Conservation (phyloP, 2,329 filamentous ascomycete species). For the Tolypocladium endophyticum region DNA sequence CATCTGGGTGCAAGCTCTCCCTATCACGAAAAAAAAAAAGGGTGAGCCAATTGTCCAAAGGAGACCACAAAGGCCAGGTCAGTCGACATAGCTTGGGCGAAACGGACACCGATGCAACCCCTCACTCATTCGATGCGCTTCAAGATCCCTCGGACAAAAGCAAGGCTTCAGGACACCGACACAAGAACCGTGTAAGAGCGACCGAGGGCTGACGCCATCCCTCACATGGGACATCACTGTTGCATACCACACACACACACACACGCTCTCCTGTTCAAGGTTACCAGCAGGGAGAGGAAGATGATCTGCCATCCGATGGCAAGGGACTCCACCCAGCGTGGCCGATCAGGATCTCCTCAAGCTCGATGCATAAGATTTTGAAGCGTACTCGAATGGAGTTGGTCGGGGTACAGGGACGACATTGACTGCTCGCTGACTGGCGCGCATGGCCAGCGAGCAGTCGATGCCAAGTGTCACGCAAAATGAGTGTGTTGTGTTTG, state of each 20-base stretch:
- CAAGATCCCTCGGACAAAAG: neutral
- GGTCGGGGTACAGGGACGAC: neutral
- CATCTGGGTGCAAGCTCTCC: neutral
- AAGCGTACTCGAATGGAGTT: neutral
- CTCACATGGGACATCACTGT: neutral
- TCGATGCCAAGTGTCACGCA: neutral
- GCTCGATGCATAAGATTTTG: neutral
- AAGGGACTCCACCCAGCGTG: neutral
- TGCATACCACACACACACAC: neutral
- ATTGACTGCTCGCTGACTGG: too few relatives aligned
- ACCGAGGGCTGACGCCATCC: neutral
- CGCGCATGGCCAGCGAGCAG: neutral
- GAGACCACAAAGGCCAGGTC: neutral
- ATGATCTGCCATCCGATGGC: neutral
- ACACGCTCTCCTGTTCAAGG: neutral
- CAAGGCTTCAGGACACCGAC: neutral
- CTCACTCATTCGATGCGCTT: neutral
- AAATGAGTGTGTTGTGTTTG: neutral
- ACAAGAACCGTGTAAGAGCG: neutral
- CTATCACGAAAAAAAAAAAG: neutral
- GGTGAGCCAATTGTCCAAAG: neutral
- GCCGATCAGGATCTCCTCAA: neutral
- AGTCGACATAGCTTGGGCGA: neutral
- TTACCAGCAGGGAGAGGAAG: neutral
- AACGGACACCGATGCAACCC: neutral